Base-by-base conservation (phyloP, 2,329 filamentous ascomycete genomes). In the Paracorniculantispora psalliotae region DNA sequence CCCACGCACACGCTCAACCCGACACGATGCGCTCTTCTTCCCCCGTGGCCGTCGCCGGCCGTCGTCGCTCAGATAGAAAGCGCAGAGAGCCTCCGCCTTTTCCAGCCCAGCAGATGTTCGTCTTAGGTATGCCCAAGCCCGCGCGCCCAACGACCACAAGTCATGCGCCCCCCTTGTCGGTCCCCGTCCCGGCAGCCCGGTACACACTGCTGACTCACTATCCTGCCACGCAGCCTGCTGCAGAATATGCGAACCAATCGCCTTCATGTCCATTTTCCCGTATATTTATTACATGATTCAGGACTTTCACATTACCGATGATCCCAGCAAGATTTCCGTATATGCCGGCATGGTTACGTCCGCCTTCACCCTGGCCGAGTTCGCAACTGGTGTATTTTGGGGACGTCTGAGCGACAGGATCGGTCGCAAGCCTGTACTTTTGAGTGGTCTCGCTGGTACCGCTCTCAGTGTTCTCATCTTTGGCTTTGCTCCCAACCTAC, bases 231-330 rank as follows among this genome's bases (percentile, higher is more conserved):
- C 63, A 96, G 92, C 92, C 48, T 81, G 96, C 69, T 96, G 92
- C 76, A 88, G 94, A 70, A 93, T 99, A 78, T 97, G 92, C 80
- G 94, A 99, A 73, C 94, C 94, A 55, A 97, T 99, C 73, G 94
- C 94, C 6, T 97, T 99, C 81, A 97, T 97, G 91, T 97, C 92
- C 57, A 97, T 97, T 67, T 97, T 99, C 72, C 94, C 94, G 1
- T 99, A 97, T 74, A 92, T 96, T 67, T 97, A 96, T 78, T 93
- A 90, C 79, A 97, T 99, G 94, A 89, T 97, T 66, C 82, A 92
- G 68, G 91, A 92, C 62, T 97, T 97, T 75, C 81, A 90, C 68
- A 87, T 96, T 70, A 90, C 92, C 63, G 80, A 90, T 49, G 86
- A 92, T 69, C 80, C 89, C 63, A 86, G 82, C 67, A 86, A 89